Base-by-base conservation (phyloP, 2,329 filamentous ascomycete genomes). In the Aspergillus calidoustus region DNA sequence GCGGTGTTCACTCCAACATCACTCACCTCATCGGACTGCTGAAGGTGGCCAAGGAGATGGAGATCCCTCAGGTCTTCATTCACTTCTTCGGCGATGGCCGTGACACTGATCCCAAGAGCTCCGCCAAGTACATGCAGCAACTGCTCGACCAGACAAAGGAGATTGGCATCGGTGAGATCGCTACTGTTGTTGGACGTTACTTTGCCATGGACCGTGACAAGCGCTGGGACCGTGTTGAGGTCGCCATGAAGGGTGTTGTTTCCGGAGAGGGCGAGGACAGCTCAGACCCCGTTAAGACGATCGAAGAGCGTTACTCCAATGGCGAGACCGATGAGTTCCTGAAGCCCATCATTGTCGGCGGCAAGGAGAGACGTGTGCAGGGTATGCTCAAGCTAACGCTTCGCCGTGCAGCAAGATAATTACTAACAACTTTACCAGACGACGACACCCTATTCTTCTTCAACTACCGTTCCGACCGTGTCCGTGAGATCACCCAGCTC, bases 161-260 rank as follows among this genome's bases (percentile, higher is more conserved):
- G 78, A 86, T 96, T 68, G 93, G 92, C 49, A 80, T 90, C 66
- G 95, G 94, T 68, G 86, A 97, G 80, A 87, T 99, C 67, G 94
- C 92, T 34, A 97, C 95, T 43, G 87, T 98, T 52, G 94, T 98
- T 63, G 95, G 95, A 63, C 89, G 94, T 70, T 99, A 98, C 88
- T 99, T 91, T 79, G 92, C 93, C 80, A 99, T 99, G 95, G 95
- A 99, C 84, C 93, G 95, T 70, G 95, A 99, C 80, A 98, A 98
- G 92, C 89, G 95, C 78, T 99, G 95, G 95, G 95, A 99, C 76
- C 87, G 95, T 76, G 85, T 97, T 69, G 92, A 97, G 83, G 73
- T 97, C 69, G 95, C 91, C 69, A 83, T 99, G 76, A 94, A 95
- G 81, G 95, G 92, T 63, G 76, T 99, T 71, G 82, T 97, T 50